Base-by-base conservation (phyloP, 1,284 basidiomycete genomes). In the Ceratobasidium theobromae region DNA sequence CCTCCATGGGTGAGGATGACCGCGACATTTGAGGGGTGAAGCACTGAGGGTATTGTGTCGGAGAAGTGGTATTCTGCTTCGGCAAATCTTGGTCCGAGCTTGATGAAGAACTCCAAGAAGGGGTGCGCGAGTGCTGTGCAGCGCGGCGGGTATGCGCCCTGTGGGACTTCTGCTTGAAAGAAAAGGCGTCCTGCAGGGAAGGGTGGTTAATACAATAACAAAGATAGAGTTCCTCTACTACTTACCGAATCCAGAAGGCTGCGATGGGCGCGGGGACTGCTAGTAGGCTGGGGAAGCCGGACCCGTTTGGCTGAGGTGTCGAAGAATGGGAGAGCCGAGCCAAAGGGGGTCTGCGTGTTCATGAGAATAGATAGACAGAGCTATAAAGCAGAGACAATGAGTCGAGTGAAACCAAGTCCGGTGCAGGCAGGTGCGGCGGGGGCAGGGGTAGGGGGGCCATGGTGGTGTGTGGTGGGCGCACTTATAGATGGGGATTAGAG, bases 231-330 rank as follows among this genome's bases (percentile, higher is more conserved):
- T 16, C 6, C 5, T 3, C 3, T 25, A 48, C 14, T 27, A 38
- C 57, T 49, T 23, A 60, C 57, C 3, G 38, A 14, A 9, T 3
- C 25, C 16, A 21, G 32, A 9, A 11, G 27, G 27, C 27, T 43
- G 41, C 28, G 41, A 28, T 43, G 23, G 23, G 30, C 3, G 28
- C 41, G 40, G 41, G 9, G 32, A 16, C 3, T 60, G 25, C 30
- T 46, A 16, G 30, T 60, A 46, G 57, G 57, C 8, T 49, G 57
- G 45, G 57, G 57, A 14, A 60, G 57, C 23, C 25, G 33, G 45
- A 60, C 45, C 16, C 57, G 43, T 35, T 32, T 60, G 57, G 32
- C 57, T 46, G 57, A 49, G 57, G 45, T 21, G 46, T 60, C 57
- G 45, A 60, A 60, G 57, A 60, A 60, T 33, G 57, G 57, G 27